Percentiles rank a stretch among this genome's conserved stretches.
Conservation (phyloP, 345 rosid genomes). For the Theobroma cacao region DNA sequence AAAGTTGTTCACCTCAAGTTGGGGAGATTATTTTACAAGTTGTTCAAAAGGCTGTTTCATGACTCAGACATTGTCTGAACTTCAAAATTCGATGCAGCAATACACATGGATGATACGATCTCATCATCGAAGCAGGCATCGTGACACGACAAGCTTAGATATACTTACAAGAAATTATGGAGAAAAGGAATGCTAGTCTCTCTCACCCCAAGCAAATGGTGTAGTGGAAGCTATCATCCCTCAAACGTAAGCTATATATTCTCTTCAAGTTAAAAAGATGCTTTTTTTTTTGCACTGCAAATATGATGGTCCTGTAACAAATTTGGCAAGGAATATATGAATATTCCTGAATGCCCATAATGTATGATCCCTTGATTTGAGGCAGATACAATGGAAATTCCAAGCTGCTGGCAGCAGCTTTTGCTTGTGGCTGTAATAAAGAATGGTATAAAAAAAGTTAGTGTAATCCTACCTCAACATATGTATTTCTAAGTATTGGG, state of each 20-base stretch:
- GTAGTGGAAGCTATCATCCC: neutral
- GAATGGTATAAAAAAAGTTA: neutral
- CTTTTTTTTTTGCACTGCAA: neutral
- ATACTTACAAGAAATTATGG: neutral
- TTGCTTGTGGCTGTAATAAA: neutral
- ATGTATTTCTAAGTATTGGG: neutral
- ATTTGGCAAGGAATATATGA: neutral
- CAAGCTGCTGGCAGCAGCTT: too few relatives aligned
- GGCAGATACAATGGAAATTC: neutral
- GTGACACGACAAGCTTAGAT: neutral
- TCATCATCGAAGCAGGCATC: neutral
- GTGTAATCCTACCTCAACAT: neutral
- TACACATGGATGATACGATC: too few relatives aligned
- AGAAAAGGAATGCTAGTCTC: neutral
- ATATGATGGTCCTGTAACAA: neutral
- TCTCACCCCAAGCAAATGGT: neutral
- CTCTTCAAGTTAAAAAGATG: neutral
- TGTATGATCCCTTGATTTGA: neutral
- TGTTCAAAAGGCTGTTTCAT: too few relatives aligned
- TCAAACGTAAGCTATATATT: neutral
- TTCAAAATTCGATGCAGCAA: neutral
- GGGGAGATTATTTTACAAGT: too few relatives aligned
- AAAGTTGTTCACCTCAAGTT: too few relatives aligned
- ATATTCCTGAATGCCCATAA: neutral
- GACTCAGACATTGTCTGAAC: neutral